Base-by-base conservation (phyloP, 2,329 filamentous ascomycete genomes). In the Epichloe festucae region DNA sequence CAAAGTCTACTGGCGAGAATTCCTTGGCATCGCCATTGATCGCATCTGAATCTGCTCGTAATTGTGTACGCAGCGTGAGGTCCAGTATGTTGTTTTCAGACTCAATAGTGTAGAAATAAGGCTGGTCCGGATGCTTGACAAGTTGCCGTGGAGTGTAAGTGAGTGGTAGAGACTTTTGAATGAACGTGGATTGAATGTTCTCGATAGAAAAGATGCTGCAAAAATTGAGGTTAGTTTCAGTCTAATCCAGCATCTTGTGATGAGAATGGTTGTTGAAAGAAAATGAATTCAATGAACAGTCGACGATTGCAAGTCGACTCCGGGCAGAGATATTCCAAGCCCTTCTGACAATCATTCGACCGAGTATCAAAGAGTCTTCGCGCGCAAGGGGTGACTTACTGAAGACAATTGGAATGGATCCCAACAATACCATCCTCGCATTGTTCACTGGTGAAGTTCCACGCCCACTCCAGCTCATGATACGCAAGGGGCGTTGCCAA, bases 371-470 rank as follows among this genome's bases (percentile, higher is more conserved):
- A 31, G 27, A 31, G 27, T 1, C 8, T 31, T 31, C 27, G 27
- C 27, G 27, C 27, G 8, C 27, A 31, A 31, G 27, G 27, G 3
- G 1, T 10, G 8, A 31, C 27, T 31, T 31, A 10, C 8, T 31
- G 1, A 31, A 31, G 27, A 31, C 3, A 31, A 31, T 31, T 31
- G 27, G 8, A 31, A 31, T 94, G 87, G 55, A 96, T 91, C 54
- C 89, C 90, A 50, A 96, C 91, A 75, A 96, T 90, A 51, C 90
- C 90, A 68, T 95, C 87, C 41, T 85, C 82, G 61, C 90, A 95
- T 66, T 95, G 87, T 65, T 95, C 89, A 63, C 89, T 95, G 66
- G 87, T 91, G 65, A 98, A 97, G 61, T 93, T 95, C 85, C 90
- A 95, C 4, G 87, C 90, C 75, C 88, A 96, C 66, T 95, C 89